Evolutionary conservation across 495 filamentous ascomycete genomes (phyloP), one percentile per base, ranked within the genome.

Genomic region (Xylaria palmicola): DNA sequence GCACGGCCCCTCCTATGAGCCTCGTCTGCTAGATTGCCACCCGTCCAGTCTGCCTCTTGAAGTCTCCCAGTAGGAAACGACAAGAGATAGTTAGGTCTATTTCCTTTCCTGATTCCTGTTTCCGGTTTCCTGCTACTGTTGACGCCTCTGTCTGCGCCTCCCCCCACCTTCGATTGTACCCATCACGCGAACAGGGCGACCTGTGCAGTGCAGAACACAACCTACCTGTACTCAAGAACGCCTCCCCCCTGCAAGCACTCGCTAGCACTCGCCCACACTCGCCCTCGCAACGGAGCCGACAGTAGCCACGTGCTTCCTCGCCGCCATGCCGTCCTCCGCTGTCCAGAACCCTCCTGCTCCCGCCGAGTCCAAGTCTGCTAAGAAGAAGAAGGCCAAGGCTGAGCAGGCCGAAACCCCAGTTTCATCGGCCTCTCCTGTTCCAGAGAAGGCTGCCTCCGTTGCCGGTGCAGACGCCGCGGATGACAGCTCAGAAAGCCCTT

Each of bases 321-420:
- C 44, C 67, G 74, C 45, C 57, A 85, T 84, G 82, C 72, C 82
- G 69, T 72, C 82, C 58, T 36, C 78, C 37, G 59, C 78, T 44
- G 70, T 79, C 49, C 80, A 84, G 65, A 84, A 85, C 70, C 81
- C 80, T 17, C 68, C 73, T 27, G 72, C 72, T 24, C 69, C 69
- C 62, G 60, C 72, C 51, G 80, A 83, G 60, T 79, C 83, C 62
- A 92, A 91, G 75, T 81, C 85, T 44, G 81, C 84, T 22, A 79
- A 85, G 71, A 90, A 89, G 74, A 90, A 92, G 79, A 93, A 91
- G 80, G 76, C 80, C 53, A 90, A 88, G 75, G 83, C 83, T 64
- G 67, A 72, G 66, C 69, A 77, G 59, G 74, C 76, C 61, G 79
- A 80, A 56, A 77, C 79, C 39, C 74, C 79, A 40, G 74, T 77